Base-by-base conservation (phyloP, 2,329 filamentous ascomycete species). In the Chrysoporthe austroafricana region DNA sequence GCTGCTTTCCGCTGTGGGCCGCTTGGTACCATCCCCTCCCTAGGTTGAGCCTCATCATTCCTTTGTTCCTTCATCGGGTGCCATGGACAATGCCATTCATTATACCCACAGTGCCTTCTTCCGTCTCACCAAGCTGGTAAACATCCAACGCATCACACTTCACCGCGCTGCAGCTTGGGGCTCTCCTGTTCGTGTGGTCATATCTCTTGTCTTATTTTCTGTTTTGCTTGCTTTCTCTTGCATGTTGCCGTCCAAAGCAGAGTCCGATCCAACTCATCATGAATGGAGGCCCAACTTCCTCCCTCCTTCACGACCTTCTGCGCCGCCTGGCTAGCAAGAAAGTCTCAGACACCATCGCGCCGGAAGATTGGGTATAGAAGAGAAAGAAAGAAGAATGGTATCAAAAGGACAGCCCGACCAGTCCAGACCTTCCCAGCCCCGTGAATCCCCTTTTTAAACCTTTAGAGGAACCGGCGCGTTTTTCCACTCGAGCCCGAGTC, bases 341-440 rank as follows among this genome's bases (percentile, higher is more conserved):
- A 42, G 32, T 21, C 39, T 42, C 67, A 66, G 60, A 60, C 54
- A 44, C 39, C 58, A 50, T 44, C 56, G 46, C 59, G 39, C 63
- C 64, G 64, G 64, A 67, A 66, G 52, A 42, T 62, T 43, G 32
- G 32, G 64, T 69, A 66, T 66, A 69, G 67, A 66, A 61, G 34
- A 44, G 44, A 65, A 26, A 58, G 59, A 59, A 67, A 58, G 43
- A 52, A 58, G 52, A 57, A 48, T 64, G 67, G 67, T 67, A 69
- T 69, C 68, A 67, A 67, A 36, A 62, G 46, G 62, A 64, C 58
- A 36, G 61, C 64, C 63, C 60, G 46, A 11, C 63, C 44, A 39
- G 48, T 54, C 57, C 62, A 26, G 32, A 43, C 14, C n/a, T 34
- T 63, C 52, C 52, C 52, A 50, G 14, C 32, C 42, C 43, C 59